These are phyloP conservation scores for Curvularia hawaiiensis DNA, from an alignment of 2,329 filamentous ascomycete genomes.

Conservation along the genomic window DNA sequence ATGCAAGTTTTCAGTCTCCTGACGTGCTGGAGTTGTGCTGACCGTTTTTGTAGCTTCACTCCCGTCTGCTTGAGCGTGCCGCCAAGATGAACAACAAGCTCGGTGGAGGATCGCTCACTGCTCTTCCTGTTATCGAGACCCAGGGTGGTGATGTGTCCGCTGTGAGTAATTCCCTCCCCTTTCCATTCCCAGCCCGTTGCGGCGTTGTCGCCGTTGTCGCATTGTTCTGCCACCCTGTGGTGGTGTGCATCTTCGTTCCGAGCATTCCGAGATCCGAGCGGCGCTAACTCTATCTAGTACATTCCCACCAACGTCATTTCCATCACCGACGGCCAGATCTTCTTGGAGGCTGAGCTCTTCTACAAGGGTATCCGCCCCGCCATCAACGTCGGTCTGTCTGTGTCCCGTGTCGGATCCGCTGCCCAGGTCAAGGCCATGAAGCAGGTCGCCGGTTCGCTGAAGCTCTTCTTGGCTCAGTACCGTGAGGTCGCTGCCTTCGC, in stretches of 20 bases:
- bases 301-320: slow-evolving; percentile 99
- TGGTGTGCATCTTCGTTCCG: too few species aligned
- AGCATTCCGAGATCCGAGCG: too few species aligned
- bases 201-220: too few species aligned
- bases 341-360: slow-evolving; percentile 99
- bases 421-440: slow-evolving; percentile 99
- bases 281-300: slow-evolving; percentile 56
- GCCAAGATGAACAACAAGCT: slow-evolving; percentile 98
- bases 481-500: slow-evolving; percentile 99
- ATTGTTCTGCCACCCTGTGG: too few species aligned
- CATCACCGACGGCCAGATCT: slow-evolving; percentile 98
- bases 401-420: slow-evolving; percentile 99
- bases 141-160: slow-evolving; percentile 99
- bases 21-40: too few species aligned
- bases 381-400: slow-evolving; percentile 99
- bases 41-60: slow-evolving; percentile 19
- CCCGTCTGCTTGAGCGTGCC: slow-evolving; percentile 97
- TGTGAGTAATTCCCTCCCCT: slow-evolving; percentile 3
- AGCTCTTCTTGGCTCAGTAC: slow-evolving; percentile 99
- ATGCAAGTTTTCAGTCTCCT: too few species aligned
- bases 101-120: slow-evolving; percentile 95
- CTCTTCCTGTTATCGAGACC: slow-evolving; percentile 93
- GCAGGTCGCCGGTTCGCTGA: slow-evolving; percentile 99
- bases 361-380: slow-evolving; percentile 99
- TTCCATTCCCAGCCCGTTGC: too few species aligned